A percentile compares a stretch with the other conserved stretches of the same genome.
These are phyloP conservation scores for Citrus medica DNA, from an alignment of 345 rosid species.

Conservation along the genomic window DNA sequence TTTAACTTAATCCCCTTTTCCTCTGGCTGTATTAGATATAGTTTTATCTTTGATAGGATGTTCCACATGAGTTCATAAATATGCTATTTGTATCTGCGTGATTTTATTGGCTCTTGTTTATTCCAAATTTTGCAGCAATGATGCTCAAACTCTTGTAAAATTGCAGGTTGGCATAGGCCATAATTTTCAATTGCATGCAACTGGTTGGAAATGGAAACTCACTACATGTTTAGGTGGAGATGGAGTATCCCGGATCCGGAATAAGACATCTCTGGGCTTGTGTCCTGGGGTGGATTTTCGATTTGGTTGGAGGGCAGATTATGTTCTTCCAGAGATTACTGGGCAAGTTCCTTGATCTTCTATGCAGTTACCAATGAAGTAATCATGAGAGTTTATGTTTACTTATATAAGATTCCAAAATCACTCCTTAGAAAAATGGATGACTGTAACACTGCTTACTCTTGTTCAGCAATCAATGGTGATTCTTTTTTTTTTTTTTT, in stretches of 20 bases:
- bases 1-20: not conserved
- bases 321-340: slow-evolving; percentile 75
- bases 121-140: not conserved
- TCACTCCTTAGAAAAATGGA: not conserved
- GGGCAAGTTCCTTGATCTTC: slow-evolving; percentile 52
- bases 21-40: not conserved
- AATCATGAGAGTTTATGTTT: not conserved
- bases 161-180: slow-evolving; percentile 81
- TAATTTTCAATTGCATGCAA: slow-evolving; percentile 70
- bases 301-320: slow-evolving; percentile 92
- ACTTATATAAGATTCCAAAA: not conserved
- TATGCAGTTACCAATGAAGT: not conserved
- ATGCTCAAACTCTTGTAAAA: not conserved
- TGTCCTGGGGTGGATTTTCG: slow-evolving; percentile 84
- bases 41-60: not conserved
- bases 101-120: slow-evolving; percentile 1
- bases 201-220: slow-evolving; percentile 92
- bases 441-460: not conserved
- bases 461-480: not conserved
- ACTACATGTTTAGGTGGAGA: slow-evolving; percentile 86
- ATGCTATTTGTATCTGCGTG: not conserved
- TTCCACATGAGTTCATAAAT: not conserved
- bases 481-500: not conserved
- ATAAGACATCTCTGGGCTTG: slow-evolving; percentile 75
- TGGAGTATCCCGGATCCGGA: slow-evolving; percentile 70